Evolutionary conservation across 2,329 filamentous ascomycete genomes (phyloP).

Genomic region (Fusarium continuum): DNA sequence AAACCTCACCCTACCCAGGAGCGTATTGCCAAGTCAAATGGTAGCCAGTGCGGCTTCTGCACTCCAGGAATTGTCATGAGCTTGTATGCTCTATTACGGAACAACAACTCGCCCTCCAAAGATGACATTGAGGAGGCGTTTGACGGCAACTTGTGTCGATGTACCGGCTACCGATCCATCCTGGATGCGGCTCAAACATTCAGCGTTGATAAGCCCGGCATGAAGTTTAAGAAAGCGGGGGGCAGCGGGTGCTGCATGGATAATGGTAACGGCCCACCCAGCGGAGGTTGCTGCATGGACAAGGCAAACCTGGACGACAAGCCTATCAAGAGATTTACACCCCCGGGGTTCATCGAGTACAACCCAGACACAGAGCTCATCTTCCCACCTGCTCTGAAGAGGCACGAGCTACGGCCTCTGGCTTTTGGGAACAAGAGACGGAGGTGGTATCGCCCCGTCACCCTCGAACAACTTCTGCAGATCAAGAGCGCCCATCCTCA

Average conservation of each 20-base stretch:
- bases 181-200: slow-evolving; percentile 94
- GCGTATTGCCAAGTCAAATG: slow-evolving; percentile 88
- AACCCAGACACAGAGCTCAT: slow-evolving; percentile 94
- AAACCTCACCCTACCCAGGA: slow-evolving; percentile 90
- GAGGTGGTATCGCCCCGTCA: slow-evolving; percentile 91
- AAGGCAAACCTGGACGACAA: slow-evolving; percentile 59
- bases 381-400: slow-evolving; percentile 86
- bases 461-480: slow-evolving; percentile 84
- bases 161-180: slow-evolving; percentile 94
- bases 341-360: slow-evolving; percentile 93
- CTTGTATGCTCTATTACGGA: slow-evolving; percentile 89
- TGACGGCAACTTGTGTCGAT: slow-evolving; percentile 94
- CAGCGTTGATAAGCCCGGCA: slow-evolving; percentile 61
- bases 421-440: slow-evolving; percentile 95
- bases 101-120: slow-evolving; percentile 79
- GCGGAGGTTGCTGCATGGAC: slow-evolving; percentile 74
- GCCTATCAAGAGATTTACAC: slow-evolving; percentile 75
- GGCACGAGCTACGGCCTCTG: slow-evolving; percentile 82
- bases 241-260: slow-evolving; percentile 78
- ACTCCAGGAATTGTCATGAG: slow-evolving; percentile 99
- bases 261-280: slow-evolving; percentile 55
- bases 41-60: slow-evolving; percentile 93
- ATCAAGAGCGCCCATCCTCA: slow-evolving; percentile 88
- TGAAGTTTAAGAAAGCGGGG: slow-evolving; percentile 55
- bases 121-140: slow-evolving; percentile 95